Conservation (phyloP, 495 filamentous ascomycete genomes). For the Penicillium mononematosum region DNA sequence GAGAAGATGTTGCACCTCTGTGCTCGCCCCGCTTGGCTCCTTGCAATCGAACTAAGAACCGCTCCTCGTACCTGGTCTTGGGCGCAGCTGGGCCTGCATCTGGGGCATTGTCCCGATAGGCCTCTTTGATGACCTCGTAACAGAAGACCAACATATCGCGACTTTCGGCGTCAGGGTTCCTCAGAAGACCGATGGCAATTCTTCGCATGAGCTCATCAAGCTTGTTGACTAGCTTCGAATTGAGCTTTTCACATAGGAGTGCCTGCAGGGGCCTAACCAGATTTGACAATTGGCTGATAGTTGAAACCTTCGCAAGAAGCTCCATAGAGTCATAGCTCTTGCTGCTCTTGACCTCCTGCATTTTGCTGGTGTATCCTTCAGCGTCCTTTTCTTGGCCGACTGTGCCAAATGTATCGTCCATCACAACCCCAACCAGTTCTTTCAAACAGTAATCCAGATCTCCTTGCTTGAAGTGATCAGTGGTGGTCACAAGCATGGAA, state of each 20-base stretch:
- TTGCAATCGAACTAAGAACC: constrained; percentile 73
- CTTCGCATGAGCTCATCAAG: constrained; percentile 86
- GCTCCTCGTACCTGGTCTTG: constrained; percentile 59
- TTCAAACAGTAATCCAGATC: constrained; percentile 85
- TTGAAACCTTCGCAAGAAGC: constrained; percentile 76
- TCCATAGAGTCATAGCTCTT: constrained; percentile 99
- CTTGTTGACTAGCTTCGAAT: constrained; percentile 74
- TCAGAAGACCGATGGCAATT: constrained; percentile 75
- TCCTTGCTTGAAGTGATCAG: constrained; percentile 72
- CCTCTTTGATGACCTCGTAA: constrained; percentile 86
- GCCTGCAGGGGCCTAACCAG: constrained; percentile 74
- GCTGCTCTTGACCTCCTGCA: constrained; percentile 96
- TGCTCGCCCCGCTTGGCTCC: constrained; percentile 65
- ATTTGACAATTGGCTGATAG: constrained; percentile 67
- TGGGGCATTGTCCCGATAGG: constrained; percentile 56
- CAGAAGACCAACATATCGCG: constrained; percentile 85
- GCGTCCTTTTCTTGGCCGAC: constrained; percentile 97
- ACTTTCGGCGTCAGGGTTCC: constrained; percentile 71
- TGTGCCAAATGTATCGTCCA: constrained; percentile 97
- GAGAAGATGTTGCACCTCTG: constrained; percentile 64
- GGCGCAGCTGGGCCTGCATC: constrained; percentile 36
- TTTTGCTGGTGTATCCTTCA: constrained; percentile 88
- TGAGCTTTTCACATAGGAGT: constrained; percentile 78
- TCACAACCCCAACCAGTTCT: constrained; percentile 76
- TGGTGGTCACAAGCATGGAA: constrained; percentile 76